Evolutionary conservation across 2,329 filamentous ascomycete species (phyloP), one percentile per base, ranked within the genome.

Genomic region (Phoma sp.): DNA sequence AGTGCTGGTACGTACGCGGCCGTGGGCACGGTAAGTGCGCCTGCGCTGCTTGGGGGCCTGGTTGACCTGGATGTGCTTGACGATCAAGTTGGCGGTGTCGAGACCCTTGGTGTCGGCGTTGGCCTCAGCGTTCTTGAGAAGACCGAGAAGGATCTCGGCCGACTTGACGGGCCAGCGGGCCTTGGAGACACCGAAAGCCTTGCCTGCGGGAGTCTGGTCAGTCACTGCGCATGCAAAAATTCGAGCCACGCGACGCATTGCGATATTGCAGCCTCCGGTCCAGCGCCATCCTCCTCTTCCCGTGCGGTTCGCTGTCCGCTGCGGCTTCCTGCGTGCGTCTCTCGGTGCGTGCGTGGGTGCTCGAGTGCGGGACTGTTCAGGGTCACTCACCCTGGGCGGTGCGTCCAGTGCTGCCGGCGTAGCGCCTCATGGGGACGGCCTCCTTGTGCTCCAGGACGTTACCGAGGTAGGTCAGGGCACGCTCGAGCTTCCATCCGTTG

Each of bases 31-130:
- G 90, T 99, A 99, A 78, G 95, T 99, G 81, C 95, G 89, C 84
- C 95, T 88, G 79, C 95, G 89, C 87, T 98, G 93, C 89, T 98
- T 98, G 76, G 95, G 95, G 73, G 95, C 96, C 87, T 99, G 95
- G 91, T 99, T 99, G 87, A 99, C 95, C 86, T 99, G 95, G 84
- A 99, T 99, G 90, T 97, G 96, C 91, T 97, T 97, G 84, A 99
- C 90, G 78, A 98, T 83, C 78, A 99, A 86, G 86, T 96, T 96
- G 83, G 88, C 89, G 78, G 93, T 98, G 83, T 99, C 80, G 54
- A 81, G 74, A 7, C 83, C 82, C 61, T 77, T 74, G 60, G 74
- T 74, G 64, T 79, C 77, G 66, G 77, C 74, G 57, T 78, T 77
- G 65, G 73, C 72, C 65, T 79, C 77, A 56, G 74, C 75, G 66